These are phyloP conservation scores for Solanum chiquidenum DNA, from an alignment of 257 asterid genomes.

Conservation along the genomic window DNA sequence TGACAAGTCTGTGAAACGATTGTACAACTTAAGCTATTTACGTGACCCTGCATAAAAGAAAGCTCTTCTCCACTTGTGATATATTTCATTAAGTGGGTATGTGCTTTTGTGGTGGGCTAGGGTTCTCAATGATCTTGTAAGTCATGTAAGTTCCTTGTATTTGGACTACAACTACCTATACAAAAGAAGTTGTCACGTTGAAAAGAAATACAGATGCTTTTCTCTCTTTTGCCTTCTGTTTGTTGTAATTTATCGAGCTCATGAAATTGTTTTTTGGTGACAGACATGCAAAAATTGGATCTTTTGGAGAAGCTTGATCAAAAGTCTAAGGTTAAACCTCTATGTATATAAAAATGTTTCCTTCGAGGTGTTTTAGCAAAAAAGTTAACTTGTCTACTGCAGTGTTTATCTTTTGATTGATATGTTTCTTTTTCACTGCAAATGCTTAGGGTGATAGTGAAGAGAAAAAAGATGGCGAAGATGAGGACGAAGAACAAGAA, in stretches of 20 bases:
- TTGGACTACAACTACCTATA: not conserved
- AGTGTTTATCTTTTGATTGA: not conserved
- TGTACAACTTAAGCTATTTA: not conserved
- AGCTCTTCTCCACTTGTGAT: not conserved
- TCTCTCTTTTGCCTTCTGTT: not conserved
- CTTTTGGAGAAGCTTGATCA: constrained; percentile 45
- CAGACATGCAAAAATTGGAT: constrained; percentile 38
- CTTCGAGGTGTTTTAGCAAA: not conserved
- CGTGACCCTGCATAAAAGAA: not conserved
- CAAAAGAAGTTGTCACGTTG: not conserved
- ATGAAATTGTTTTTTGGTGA: not conserved
- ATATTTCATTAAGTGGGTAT: not conserved
- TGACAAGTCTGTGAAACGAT: not conserved
- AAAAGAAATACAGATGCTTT: not conserved
- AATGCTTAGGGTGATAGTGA: constrained; percentile 31
- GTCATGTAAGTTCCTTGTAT: not conserved
- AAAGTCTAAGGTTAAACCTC: constrained; percentile 23
- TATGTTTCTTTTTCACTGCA: not conserved
- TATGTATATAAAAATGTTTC: not conserved
- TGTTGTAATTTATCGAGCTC: not conserved
- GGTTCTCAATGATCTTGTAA: not conserved
- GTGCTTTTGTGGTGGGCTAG: not conserved
- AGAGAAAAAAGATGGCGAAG: constrained; percentile 38
- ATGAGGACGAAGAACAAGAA: constrained; percentile 44
- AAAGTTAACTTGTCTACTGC: not conserved